Evolutionary conservation across 148 eudicot genomes (phyloP).

Genomic region (Simmondsia chinensis): DNA sequence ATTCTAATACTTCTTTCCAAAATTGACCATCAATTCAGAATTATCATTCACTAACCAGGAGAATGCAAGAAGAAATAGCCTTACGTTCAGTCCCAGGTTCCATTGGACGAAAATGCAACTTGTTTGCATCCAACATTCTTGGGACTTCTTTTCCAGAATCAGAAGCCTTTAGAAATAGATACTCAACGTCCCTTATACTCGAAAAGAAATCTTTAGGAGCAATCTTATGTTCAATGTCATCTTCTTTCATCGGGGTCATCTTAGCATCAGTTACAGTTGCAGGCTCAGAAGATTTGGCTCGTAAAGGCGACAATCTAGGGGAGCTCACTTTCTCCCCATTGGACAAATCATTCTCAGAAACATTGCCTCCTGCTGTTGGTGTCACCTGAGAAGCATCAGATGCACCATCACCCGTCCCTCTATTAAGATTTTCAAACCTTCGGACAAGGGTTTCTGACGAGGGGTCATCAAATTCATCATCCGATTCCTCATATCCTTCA

Average conservation of each 20-base stretch:
- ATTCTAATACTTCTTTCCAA: background rate
- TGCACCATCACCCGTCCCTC: conserved; percentile 28
- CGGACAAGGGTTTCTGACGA: conserved; percentile 62
- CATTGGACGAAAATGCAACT: conserved; percentile 83
- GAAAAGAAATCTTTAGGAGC: conserved; percentile 64
- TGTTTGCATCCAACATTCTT: conserved; percentile 91
- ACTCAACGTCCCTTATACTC: conserved; percentile 71
- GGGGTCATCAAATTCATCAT: conserved; percentile 90
- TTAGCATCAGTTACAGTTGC: conserved; percentile 27
- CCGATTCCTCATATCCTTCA: conserved; percentile 44
- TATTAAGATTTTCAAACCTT: conserved; percentile 75
- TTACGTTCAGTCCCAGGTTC: conserved; percentile 61
- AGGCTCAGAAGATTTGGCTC: conserved; percentile 42
- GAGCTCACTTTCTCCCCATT: conserved; percentile 41
- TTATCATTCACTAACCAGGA: background rate
- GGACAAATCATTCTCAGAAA: conserved; percentile 24
- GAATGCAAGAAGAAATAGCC: conserved; percentile 8
- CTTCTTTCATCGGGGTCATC: conserved; percentile 26
- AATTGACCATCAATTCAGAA: background rate
- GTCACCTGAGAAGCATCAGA: conserved; percentile 20
- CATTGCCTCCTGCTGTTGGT: conserved; percentile 21
- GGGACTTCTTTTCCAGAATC: conserved; percentile 91
- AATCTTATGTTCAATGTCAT: conserved; percentile 38
- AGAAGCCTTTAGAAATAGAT: conserved; percentile 68
- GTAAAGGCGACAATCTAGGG: conserved; percentile 60